Evolutionary conservation across 345 rosid species (phyloP).

Genomic region (Salix purpurea): DNA sequence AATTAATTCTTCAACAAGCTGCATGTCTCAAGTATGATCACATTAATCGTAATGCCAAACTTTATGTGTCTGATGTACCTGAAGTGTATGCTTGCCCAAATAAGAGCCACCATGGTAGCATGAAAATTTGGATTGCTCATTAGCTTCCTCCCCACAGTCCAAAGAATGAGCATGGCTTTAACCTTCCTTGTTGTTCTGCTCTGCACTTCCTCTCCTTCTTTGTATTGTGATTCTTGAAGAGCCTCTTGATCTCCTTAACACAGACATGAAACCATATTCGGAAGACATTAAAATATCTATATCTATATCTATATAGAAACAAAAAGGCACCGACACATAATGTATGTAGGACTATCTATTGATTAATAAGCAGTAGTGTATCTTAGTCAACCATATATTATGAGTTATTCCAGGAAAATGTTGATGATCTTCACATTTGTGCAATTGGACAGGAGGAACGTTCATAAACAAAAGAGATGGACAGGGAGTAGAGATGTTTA

Average conservation of each 20-base stretch:
- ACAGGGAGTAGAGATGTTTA: neutral
- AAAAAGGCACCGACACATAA: neutral
- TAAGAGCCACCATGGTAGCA: constrained; percentile 59
- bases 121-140: constrained; percentile 72
- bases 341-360: neutral
- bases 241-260: constrained; percentile 31
- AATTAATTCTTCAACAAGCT: neutral
- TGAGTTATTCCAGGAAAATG: neutral
- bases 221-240: constrained; percentile 40
- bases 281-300: neutral
- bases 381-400: neutral
- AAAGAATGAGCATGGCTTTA: constrained; percentile 42
- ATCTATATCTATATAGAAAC: neutral
- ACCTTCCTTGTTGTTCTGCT: constrained; percentile 36
- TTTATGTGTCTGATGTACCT: constrained; percentile 32
- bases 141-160: constrained; percentile 64
- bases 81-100: constrained; percentile 80
- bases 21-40: too few relatives aligned
- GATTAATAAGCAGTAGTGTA: too few relatives aligned
- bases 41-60: too few relatives aligned
- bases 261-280: neutral
- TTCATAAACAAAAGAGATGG: constrained; percentile 6
- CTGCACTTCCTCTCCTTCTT: constrained; percentile 44
- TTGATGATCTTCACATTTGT: neutral
- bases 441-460: constrained; percentile 5